Percentiles rank a stretch among this genome's conserved stretches.
Evolutionary conservation across 345 rosid species (phyloP).

Genomic region (Bretschneidera sinensis): DNA sequence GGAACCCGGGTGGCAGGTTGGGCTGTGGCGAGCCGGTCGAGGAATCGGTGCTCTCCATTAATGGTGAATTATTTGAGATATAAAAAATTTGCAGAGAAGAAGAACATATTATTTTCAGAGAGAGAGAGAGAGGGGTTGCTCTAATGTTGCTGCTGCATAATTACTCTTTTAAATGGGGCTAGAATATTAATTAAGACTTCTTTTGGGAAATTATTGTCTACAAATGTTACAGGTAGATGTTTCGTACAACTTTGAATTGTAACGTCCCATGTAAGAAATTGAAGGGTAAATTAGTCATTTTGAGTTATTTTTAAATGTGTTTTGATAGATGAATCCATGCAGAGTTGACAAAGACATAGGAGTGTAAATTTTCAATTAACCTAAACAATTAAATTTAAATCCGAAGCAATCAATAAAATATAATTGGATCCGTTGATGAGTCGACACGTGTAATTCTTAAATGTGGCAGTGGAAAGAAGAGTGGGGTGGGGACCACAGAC

Average conservation of each 20-base stretch:
- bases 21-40: slow-evolving; percentile 69
- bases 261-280: not conserved
- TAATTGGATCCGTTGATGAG: slow-evolving; percentile 9
- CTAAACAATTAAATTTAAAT: too few relatives aligned
- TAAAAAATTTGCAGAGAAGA: slow-evolving; percentile 9
- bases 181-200: not conserved
- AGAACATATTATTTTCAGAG: slow-evolving; percentile 12
- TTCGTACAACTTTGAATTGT: too few relatives aligned
- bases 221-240: not conserved
- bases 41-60: slow-evolving; percentile 84
- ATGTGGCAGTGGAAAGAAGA: not conserved
- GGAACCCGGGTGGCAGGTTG: slow-evolving; percentile 90
- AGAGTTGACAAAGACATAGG: slow-evolving; percentile 18
- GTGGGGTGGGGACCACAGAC: slow-evolving; percentile 35
- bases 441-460: slow-evolving; percentile 24
- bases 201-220: not conserved
- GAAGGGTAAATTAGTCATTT: slow-evolving; percentile 17
- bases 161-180: slow-evolving; percentile 25
- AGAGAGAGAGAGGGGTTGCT: too few relatives aligned
- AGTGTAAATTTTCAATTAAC: too few relatives aligned
- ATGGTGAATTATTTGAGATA: not conserved
- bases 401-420: too few relatives aligned
- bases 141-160: slow-evolving; percentile 13
- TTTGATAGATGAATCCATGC: slow-evolving; percentile 17
- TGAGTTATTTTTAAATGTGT: not conserved